Percentiles rank a stretch among this genome's conserved stretches.
Evolutionary conservation across 192 early-diverging fungal species (phyloP).

Genomic region (Lobosporangium transversale): DNA sequence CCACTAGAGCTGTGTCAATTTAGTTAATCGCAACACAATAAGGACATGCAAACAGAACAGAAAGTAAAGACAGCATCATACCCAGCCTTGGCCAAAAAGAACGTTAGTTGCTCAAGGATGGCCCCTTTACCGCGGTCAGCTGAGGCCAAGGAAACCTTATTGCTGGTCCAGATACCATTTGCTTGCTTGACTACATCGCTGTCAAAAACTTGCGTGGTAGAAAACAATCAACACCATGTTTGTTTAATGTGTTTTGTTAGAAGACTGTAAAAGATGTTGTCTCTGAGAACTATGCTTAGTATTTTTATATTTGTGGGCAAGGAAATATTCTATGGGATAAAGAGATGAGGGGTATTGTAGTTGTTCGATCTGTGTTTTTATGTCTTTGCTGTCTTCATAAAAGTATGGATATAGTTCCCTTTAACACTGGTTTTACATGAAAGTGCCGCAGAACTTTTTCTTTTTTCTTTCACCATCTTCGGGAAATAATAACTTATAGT

Average conservation of each 20-base stretch:
- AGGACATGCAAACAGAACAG: neutral
- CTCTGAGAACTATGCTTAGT: no score
- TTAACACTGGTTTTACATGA: no score
- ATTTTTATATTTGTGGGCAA: no score
- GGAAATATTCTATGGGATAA: no score
- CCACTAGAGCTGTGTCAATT: conserved; percentile 21
- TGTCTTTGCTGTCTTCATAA: no score
- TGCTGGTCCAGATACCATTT: neutral
- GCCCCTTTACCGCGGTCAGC: neutral
- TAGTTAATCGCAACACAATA: neutral
- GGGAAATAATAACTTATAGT: no score
- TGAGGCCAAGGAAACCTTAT: conserved; percentile 11
- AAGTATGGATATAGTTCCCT: neutral
- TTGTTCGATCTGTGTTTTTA: no score
- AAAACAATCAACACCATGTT: neutral
- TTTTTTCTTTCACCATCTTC: no score
- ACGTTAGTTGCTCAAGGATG: neutral
- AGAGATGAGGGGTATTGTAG: neutral
- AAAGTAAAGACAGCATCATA: no score
- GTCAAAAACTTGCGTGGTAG: conserved; percentile 15
- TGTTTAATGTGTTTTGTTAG: neutral
- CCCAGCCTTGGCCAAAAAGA: no score
- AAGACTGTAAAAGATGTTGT: neutral
- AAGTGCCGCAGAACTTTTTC: no score
- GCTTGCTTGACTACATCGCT: conserved; percentile 8